phyloP scores from a whole-genome alignment of 352 stramenopile genomes.

The Phytophthora foliorum region DNA sequence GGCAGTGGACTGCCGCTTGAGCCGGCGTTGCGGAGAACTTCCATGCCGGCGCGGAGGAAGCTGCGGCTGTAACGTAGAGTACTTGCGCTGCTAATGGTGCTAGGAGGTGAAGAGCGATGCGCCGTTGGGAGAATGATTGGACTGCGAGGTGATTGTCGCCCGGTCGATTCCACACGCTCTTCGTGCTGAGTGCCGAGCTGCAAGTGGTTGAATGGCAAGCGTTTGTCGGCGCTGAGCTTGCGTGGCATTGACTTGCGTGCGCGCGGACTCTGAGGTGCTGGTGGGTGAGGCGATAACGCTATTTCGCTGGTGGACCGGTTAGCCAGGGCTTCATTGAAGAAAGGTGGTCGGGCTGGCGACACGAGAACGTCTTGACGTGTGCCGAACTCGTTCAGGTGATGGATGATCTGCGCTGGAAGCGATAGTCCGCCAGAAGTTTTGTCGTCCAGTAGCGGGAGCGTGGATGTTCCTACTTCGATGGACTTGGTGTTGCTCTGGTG shows the following conservation, averaged over 20 bases:
- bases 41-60: conserved; percentile 70
- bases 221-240: conserved; percentile 23
- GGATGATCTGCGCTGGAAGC: conserved; percentile 51
- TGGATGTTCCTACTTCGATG: conserved; percentile 9
- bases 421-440: conserved; percentile 1
- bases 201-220: conserved; percentile 14
- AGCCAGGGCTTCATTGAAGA: conserved; percentile 38
- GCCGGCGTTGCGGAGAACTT: conserved; percentile 51
- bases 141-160: conserved; percentile 10
- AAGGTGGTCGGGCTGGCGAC: conserved; percentile 64
- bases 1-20: conserved; percentile 25
- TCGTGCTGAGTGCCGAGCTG: conserved; percentile 38
- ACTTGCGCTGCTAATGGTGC: conserved; percentile 12
- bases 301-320: background rate
- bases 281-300: conserved; percentile 21
- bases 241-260: conserved; percentile 18
- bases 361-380: conserved; percentile 64
- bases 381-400: conserved; percentile 79
- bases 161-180: conserved; percentile 35
- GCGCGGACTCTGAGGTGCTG: conserved; percentile 9
- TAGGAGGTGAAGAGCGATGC: conserved; percentile 7
- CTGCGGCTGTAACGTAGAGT: conserved; percentile 53
- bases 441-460: conserved; percentile 34
- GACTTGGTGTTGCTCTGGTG: conserved; percentile 1
- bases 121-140: conserved; percentile 8